These are phyloP conservation scores for Bothriochloa decipiens DNA, from an alignment of 176 grass and related monocot species.

Conservation along the genomic window DNA sequence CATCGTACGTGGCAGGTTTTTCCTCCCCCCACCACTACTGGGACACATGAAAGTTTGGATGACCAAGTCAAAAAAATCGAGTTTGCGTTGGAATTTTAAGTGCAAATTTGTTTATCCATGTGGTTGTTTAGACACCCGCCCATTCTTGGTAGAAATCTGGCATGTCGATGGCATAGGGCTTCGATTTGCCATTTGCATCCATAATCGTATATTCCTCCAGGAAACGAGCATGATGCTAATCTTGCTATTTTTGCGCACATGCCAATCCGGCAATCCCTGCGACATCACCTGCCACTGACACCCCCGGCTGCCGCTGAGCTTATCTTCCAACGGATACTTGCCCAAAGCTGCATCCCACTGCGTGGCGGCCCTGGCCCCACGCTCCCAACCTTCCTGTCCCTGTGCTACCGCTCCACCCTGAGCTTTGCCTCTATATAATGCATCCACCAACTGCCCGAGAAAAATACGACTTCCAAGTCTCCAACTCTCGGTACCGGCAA, in stretches of 20 bases:
- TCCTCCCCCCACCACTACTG: neutral
- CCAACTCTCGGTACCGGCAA: neutral
- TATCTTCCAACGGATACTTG: constrained; percentile 53
- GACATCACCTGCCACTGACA: neutral
- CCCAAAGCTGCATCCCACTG: neutral
- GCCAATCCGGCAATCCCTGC: neutral
- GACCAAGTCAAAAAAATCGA: too few species aligned
- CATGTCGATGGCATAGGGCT: too few species aligned
- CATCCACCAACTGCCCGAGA: neutral
- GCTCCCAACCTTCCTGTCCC: too few species aligned
- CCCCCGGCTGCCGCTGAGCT: neutral
- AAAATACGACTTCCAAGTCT: neutral
- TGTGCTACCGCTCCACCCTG: too few species aligned
- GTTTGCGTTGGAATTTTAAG: too few species aligned
- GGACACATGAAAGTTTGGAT: too few species aligned
- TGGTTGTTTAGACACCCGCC: too few species aligned
- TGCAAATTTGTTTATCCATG: neutral
- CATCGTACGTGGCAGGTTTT: neutral
- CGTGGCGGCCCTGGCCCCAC: neutral
- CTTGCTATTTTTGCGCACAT: constrained; percentile 27
- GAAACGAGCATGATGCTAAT: neutral
- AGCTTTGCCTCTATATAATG: neutral
- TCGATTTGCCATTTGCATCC: too few species aligned
- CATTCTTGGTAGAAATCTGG: too few species aligned
- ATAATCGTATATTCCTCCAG: neutral